Conservation (phyloP, 257 asterid species). For the Primulina tabacum region DNA sequence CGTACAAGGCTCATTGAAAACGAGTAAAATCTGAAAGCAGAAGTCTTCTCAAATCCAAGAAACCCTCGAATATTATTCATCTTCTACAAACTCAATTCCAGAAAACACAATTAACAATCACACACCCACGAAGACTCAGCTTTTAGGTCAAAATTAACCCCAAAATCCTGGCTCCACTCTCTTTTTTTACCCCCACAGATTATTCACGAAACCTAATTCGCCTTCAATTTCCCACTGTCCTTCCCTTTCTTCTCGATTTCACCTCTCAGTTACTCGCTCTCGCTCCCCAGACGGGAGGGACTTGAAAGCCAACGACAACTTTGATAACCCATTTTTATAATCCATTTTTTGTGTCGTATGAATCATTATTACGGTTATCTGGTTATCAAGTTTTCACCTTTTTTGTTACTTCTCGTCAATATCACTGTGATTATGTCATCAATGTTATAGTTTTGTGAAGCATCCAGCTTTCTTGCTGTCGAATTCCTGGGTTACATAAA, state of each 20-base stretch:
- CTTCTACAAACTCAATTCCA: background rate
- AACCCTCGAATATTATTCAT: background rate
- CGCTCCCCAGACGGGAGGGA: constrained; percentile 18
- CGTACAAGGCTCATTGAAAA: background rate
- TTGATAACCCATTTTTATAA: constrained; percentile 28
- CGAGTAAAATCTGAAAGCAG: background rate
- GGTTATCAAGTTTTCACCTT: constrained; percentile 20
- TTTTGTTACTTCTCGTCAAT: constrained; percentile 19
- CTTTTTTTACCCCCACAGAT: constrained; percentile 15
- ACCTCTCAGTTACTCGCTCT: constrained; percentile 17
- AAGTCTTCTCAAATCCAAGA: background rate
- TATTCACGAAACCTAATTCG: constrained; percentile 32
- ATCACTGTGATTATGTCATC: constrained; percentile 9
- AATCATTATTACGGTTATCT: constrained; percentile 10
- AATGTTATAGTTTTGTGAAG: constrained; percentile 17
- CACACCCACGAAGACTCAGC: background rate
- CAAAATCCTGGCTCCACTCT: background rate
- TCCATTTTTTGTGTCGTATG: constrained; percentile 6
- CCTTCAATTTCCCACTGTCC: constrained; percentile 21
- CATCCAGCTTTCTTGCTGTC: constrained; percentile 25
- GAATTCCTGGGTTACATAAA: constrained; percentile 33
- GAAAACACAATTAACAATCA: background rate
- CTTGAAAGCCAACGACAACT: constrained; percentile 23
- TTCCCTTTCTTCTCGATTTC: constrained; percentile 11
- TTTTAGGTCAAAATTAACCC: background rate